phyloP scores from a whole-genome alignment of 805 yeast species.

The Cyberlindnera suaveolens region DNA sequence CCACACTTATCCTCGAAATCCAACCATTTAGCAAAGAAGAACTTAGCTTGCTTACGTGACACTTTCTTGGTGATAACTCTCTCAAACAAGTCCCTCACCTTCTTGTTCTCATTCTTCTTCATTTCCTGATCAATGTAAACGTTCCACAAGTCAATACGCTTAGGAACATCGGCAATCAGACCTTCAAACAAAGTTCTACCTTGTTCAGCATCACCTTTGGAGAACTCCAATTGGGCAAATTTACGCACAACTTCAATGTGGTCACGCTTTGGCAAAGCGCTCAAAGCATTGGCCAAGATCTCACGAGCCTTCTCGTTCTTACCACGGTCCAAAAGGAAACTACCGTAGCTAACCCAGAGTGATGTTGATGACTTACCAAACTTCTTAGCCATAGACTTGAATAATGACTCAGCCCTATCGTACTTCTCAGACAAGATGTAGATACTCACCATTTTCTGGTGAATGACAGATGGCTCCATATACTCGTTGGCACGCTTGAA shows the following conservation, averaged over 20 bases:
- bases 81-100: conserved; percentile 76
- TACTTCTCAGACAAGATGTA: conserved; percentile 67
- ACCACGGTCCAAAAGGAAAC: conserved; percentile 59
- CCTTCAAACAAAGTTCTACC: conserved; percentile 96
- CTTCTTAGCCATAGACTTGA: conserved; percentile 64
- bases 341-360: conserved; percentile 81
- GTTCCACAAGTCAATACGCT: conserved; percentile 91
- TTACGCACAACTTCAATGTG: conserved; percentile 79
- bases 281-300: conserved; percentile 69
- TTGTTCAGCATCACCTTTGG: conserved; percentile 86
- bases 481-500: conserved; percentile 84
- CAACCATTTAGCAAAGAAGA: conserved; percentile 92
- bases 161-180: conserved; percentile 80
- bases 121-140: conserved; percentile 93
- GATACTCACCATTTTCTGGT: conserved; percentile 71
- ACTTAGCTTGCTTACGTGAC: conserved; percentile 84
- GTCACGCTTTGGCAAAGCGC: conserved; percentile 60
- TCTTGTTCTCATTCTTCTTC: conserved; percentile 57
- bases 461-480: conserved; percentile 84
- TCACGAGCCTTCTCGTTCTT: conserved; percentile 56
- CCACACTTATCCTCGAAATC: conserved; percentile 63
- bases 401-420: conserved; percentile 64
- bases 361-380: conserved; percentile 63
- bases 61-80: conserved; percentile 64
- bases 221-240: conserved; percentile 83